These are phyloP conservation scores for Ensete glaucum DNA, from an alignment of 176 grass and related monocot species.

Conservation along the genomic window DNA sequence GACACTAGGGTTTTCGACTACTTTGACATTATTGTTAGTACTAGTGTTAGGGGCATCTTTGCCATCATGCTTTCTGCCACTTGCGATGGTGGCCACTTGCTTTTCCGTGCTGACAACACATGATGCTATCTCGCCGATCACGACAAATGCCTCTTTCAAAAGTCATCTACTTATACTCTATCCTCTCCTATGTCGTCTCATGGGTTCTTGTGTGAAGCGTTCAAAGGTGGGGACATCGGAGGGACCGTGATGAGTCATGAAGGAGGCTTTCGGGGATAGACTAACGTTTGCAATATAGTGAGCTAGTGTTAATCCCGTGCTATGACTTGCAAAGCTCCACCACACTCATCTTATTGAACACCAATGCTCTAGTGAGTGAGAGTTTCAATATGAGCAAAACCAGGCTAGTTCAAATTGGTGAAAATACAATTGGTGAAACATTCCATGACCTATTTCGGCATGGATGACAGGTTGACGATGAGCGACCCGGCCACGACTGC, in stretches of 20 bases:
- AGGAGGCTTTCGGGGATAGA: constrained; percentile 51
- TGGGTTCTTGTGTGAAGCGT: neutral
- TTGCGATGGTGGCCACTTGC: too few relatives aligned
- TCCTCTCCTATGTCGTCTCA: constrained; percentile 14
- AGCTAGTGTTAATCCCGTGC: constrained; percentile 87
- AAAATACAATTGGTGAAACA: constrained; percentile 65
- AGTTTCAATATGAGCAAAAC: constrained; percentile 81
- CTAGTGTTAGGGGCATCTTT: too few relatives aligned
- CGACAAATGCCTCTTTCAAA: constrained; percentile 23
- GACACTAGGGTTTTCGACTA: too few relatives aligned
- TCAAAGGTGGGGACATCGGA: constrained; percentile 4
- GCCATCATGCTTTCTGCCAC: too few relatives aligned
- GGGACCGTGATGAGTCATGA: constrained; percentile 45
- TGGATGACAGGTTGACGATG: constrained; percentile 73
- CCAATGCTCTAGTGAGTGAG: constrained; percentile 75
- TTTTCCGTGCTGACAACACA: too few relatives aligned
- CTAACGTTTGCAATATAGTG: constrained; percentile 78
- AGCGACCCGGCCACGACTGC: constrained; percentile 67
- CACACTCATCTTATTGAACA: constrained; percentile 76
- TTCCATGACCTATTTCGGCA: constrained; percentile 51
- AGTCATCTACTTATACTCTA: constrained; percentile 20
- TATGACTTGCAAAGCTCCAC: constrained; percentile 74
- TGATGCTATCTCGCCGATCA: too few relatives aligned
- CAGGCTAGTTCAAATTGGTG: constrained; percentile 65
- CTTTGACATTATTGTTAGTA: too few relatives aligned